Evolutionary conservation across 176 grass and related monocot species (phyloP), one percentile per base, ranked within the genome.

Genomic region (Bromus sterilis): DNA sequence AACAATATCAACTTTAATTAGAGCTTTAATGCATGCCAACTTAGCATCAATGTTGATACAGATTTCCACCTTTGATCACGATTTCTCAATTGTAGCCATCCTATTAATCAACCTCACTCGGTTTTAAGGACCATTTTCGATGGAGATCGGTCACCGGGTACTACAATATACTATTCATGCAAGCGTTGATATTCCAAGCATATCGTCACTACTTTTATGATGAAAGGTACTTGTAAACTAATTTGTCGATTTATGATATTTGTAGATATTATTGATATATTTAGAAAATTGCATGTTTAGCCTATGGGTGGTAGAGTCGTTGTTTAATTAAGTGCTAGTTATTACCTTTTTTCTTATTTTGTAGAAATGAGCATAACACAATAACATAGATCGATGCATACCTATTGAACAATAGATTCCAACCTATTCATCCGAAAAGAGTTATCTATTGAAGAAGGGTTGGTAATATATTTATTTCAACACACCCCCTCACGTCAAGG

Each of bases 111-210:
- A 74, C 44, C 62, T 58, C 11, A 21, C 62, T 58, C 11, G 21
- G 16, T 49, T 66, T 77, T 25, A 62, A 74, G 80, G 55, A 58
- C 67, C 51, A 41, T 41, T 56, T 5, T 66, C 16, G 81, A 80
- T 84, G 59, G 28, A 48, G 46, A 87, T 83, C 65, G 30, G 18
- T 64, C 67, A 12, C 23, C 2, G 36, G 31, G 68, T 75, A 79
- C 68, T 66, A 44, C 33, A 26, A 32, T 5, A 21, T n/a, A 57
- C 36, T 49, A 43, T 57, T 36, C 43, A 58, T 57, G 46, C 44
- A 43, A 29, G 13, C 24, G 3, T 7, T 26, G 35, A 57, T 62
- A 26, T 39, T 66, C 23, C 7, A 20, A 12, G 32, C 37, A 16
- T 11, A 53, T 32, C 6, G 3, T 59, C n/a, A 46, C 46, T 48